Evolutionary conservation across 176 grass and related monocot species (phyloP), one percentile per base, ranked within the genome.

Genomic region (Hyparrhenia diplandra): DNA sequence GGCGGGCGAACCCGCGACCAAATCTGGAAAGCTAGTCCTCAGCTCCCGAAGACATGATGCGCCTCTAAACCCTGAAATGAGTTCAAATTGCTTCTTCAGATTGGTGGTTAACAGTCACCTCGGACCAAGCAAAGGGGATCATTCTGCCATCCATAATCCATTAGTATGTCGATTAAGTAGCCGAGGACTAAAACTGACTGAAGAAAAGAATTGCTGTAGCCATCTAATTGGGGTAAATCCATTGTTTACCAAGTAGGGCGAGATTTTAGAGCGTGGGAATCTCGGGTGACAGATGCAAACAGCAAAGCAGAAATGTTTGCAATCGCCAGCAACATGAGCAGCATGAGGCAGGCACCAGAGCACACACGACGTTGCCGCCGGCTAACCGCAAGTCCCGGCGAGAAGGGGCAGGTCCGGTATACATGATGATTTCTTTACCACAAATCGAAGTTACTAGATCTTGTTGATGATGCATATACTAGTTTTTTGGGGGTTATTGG

Each of bases 31-130:
- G 12, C 71, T 74, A 39, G 54, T 51, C 29, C 77, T 71, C 32
- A 92, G 71, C 62, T 88, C 91, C 77, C 88, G 83, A 88, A 78
- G 91, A 82, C 91, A 94, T 97, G 20, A 67, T 79, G 71, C 0
- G 3, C 35, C 13, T 45, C 13, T 81, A 43, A 49, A 11, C n/a
- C 69, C 77, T 80, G 77, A 67, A 8, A 67, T 2, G 13, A 80
- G 4, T 67, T 41, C 18, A 6, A 18, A 42, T 2, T 23, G 20
- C 1, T 43, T 20, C 25, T 62, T 78, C 32, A 39, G 40, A 46
- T 16, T 2, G 12, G 28, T 21, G 20, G 6, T 5, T 27, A 43
- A n/a, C 5, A 7, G 8, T 43, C 25, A 8, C 25, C 52, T 66
- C 60, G 42, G 12, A 45, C 12, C 42, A 45, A n/a, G 14, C 12